phyloP scores from a whole-genome alignment of 352 stramenopile species.

The Phytophthora pisi region DNA sequence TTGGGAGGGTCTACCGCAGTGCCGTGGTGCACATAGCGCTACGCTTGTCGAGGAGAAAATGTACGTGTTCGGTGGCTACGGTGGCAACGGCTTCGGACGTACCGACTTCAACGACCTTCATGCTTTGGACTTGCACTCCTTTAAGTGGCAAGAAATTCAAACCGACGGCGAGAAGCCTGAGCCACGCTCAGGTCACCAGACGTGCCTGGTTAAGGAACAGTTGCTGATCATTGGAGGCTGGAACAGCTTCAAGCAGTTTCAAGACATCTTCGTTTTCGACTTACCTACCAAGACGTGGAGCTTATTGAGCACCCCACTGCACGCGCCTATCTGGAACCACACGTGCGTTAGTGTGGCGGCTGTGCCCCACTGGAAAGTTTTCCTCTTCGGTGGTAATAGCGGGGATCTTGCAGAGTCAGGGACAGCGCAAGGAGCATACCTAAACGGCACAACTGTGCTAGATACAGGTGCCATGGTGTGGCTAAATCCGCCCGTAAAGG shows the following conservation, averaged over 20 bases:
- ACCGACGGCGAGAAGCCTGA: slow-evolving; percentile 91
- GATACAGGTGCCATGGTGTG: slow-evolving; percentile 91
- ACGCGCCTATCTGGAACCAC: slow-evolving; percentile 94
- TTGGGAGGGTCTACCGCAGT: slow-evolving; percentile 90
- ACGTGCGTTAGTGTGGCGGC: slow-evolving; percentile 92
- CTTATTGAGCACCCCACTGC: slow-evolving; percentile 53
- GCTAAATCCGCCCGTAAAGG: slow-evolving; percentile 64
- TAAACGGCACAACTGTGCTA: slow-evolving; percentile 92
- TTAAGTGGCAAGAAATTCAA: slow-evolving; percentile 91
- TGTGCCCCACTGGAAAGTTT: slow-evolving; percentile 98
- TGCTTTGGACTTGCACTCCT: slow-evolving; percentile 90
- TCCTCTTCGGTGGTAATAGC: slow-evolving; percentile 97
- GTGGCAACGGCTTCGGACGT: slow-evolving; percentile 93
- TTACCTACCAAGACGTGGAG: slow-evolving; percentile 88
- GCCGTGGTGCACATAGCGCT: slow-evolving; percentile 91
- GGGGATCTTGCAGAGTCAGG: slow-evolving; percentile 90
- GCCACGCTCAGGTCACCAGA: slow-evolving; percentile 93
- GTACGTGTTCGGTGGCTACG: slow-evolving; percentile 96
- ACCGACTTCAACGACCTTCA: slow-evolving; percentile 97
- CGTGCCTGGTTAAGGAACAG: slow-evolving; percentile 88
- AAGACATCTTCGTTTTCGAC: slow-evolving; percentile 96
- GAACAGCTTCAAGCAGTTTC: slow-evolving; percentile 96
- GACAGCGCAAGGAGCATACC: slow-evolving; percentile 88
- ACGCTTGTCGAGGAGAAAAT: slow-evolving; percentile 91
- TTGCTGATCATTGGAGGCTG: slow-evolving; percentile 96